Conservation (phyloP, 129 eudicot species). For the Artemisia argyi region DNA sequence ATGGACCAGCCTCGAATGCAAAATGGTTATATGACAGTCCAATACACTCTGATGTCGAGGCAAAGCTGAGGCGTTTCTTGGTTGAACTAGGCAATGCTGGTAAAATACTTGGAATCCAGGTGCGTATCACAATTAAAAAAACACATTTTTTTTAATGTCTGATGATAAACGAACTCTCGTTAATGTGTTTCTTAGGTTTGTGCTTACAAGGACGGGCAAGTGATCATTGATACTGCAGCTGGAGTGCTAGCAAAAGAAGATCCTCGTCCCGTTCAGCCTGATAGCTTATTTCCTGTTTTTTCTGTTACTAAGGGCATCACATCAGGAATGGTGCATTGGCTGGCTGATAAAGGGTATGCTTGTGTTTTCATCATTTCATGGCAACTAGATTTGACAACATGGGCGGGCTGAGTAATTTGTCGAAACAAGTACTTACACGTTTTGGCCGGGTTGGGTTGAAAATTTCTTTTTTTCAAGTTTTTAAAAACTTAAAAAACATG, state of each 20-base stretch:
- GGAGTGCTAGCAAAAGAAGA: constrained; percentile 88
- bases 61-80: constrained; percentile 63
- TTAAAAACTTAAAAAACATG: too few relatives aligned
- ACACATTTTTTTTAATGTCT: background rate
- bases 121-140: constrained; percentile 3
- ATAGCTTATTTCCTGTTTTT: constrained; percentile 79
- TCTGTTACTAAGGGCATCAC: constrained; percentile 87
- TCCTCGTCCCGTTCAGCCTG: constrained; percentile 93
- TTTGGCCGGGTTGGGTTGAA: too few relatives aligned
- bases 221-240: constrained; percentile 88
- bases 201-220: constrained; percentile 95
- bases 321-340: constrained; percentile 88
- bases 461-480: too few relatives aligned
- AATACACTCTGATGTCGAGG: constrained; percentile 71
- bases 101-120: constrained; percentile 94
- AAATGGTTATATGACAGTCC: constrained; percentile 73
- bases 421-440: background rate
- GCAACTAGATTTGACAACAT: background rate
- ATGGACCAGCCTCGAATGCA: constrained; percentile 45
- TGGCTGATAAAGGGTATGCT: constrained; percentile 76
- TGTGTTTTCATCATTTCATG: background rate
- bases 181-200: constrained; percentile 51
- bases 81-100: constrained; percentile 67
- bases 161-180: background rate
- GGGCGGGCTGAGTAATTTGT: background rate